Evolutionary conservation across 306 rosid genomes (phyloP), one percentile per base, ranked within the genome.

Genomic region (Dalbergia cultrata): DNA sequence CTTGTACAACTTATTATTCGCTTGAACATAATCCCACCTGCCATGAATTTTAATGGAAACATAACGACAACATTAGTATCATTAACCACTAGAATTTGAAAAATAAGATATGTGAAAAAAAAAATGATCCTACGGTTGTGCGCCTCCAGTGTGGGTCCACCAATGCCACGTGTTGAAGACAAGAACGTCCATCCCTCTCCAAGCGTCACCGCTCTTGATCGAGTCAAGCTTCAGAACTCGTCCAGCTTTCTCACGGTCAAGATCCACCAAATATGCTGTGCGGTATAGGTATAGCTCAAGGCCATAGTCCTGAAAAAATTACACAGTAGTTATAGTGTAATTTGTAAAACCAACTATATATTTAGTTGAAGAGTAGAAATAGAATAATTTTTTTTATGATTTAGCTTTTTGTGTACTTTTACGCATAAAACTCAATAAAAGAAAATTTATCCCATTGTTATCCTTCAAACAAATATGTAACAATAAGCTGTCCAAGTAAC

Each of bases 161-260:
- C 99, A 95, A 6, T 95, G 99, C 99, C 99, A 95, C 14, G 96
- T 87, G 92, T 95, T 94, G 77, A 95, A 95, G 50, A 95, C 39
- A 33, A 95, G 71, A 5, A 86, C 80, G 74, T 95, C 93, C 99
- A 95, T 90, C 49, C 96, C 98, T 74, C 87, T 86, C 99, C 99
- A 95, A 0, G 91, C 94, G 0, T 87, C 82, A 39, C 98, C 99
- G 5, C 84, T 79, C 80, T 77, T 87, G 0, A 95, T 95, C 5
- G 98, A 91, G 76, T 90, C 94, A 1, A 95, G 83, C 81, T 93
- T 95, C 76, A 95, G 67, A 5, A 95, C 98, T 9, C 76, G 70
- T 4, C 97, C 97, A 11, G 63, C 86, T 3, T 67, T 83, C 81
- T 90, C 99, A 6, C 58, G 80, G 9, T 82, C 94, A 50, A 95